Percentiles rank a stretch among this genome's conserved stretches.
Conservation (phyloP, 2,329 filamentous ascomycete genomes). For the Iodosphaeria phyllophila region DNA sequence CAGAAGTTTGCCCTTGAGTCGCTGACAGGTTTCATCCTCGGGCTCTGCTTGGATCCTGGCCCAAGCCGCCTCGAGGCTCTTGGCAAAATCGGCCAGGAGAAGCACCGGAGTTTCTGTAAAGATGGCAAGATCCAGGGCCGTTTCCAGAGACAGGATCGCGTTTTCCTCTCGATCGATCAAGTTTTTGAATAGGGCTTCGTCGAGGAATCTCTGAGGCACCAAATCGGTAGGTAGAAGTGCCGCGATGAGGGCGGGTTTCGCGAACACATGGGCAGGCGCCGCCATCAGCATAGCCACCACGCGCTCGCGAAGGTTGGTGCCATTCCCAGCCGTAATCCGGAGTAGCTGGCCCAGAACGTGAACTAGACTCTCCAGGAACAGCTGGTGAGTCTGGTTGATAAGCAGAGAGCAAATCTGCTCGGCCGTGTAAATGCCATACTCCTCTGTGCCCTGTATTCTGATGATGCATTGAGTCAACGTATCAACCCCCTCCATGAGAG, state of each 20-base stretch:
- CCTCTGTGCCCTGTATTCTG: conserved; percentile 41
- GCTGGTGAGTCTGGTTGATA: conserved; percentile 26
- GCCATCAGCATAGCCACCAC: conserved; percentile 37
- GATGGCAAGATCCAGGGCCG: conserved; percentile 60
- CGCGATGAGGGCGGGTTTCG: conserved; percentile 37
- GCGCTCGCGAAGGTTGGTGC: conserved; percentile 31
- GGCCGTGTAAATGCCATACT: conserved; percentile 37
- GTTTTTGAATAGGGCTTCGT: conserved; percentile 54
- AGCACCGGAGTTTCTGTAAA: conserved; percentile 61
- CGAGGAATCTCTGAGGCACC: conserved; percentile 45
- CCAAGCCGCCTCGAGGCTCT: conserved; percentile 65
- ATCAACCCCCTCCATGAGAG: conserved; percentile 43
- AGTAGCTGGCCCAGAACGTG: conserved; percentile 41
- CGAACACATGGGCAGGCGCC: conserved; percentile 31
- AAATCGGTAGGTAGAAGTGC: conserved; percentile 41
- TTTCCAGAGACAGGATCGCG: conserved; percentile 63
- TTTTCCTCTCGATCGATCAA: conserved; percentile 51
- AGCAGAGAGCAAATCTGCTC: conserved; percentile 39
- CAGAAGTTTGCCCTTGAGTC: conserved; percentile 46
- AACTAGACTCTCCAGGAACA: conserved; percentile 42
- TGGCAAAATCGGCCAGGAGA: conserved; percentile 70
- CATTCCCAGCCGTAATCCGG: conserved; percentile 30
- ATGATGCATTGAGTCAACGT: conserved; percentile 42
- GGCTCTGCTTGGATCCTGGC: conserved; percentile 64
- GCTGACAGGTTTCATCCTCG: conserved; percentile 41